These are phyloP conservation scores for Nicotiana otophora DNA, from an alignment of 257 asterid species.

Conservation along the genomic window DNA sequence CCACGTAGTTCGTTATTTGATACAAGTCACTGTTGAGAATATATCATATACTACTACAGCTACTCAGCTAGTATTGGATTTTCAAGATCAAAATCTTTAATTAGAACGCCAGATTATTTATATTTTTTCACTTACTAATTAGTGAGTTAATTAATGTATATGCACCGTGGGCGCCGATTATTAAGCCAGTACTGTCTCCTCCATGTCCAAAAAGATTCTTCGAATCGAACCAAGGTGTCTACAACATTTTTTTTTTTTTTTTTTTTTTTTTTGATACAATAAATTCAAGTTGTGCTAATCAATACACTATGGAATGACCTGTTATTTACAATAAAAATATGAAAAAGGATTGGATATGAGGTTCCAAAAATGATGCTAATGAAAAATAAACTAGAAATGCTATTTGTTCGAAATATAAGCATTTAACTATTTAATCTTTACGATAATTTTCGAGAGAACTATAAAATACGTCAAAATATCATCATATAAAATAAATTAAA, in stretches of 20 bases:
- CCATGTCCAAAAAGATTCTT: too few relatives aligned
- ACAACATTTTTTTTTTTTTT: too few relatives aligned
- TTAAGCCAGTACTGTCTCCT: neutral
- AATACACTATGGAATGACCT: neutral
- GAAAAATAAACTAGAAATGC: too few relatives aligned
- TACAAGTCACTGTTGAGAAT: neutral
- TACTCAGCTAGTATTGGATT: neutral
- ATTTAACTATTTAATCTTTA: neutral
- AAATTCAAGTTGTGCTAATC: neutral
- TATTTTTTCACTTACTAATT: neutral
- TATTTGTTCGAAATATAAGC: neutral
- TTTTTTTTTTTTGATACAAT: too few relatives aligned
- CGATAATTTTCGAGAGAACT: neutral
- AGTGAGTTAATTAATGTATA: neutral
- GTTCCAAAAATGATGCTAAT: neutral
- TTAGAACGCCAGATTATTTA: neutral
- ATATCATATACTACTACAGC: too few relatives aligned
- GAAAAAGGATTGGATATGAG: neutral
- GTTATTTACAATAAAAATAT: neutral
- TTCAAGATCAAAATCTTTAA: neutral
- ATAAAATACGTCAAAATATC: neutral
- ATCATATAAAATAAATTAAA: neutral
- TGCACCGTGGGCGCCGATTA: neutral
- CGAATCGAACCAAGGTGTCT: neutral
- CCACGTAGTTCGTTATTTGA: neutral